These are phyloP conservation scores for Oryza nivara DNA, from an alignment of 176 grass and related monocot species.

Conservation along the genomic window DNA sequence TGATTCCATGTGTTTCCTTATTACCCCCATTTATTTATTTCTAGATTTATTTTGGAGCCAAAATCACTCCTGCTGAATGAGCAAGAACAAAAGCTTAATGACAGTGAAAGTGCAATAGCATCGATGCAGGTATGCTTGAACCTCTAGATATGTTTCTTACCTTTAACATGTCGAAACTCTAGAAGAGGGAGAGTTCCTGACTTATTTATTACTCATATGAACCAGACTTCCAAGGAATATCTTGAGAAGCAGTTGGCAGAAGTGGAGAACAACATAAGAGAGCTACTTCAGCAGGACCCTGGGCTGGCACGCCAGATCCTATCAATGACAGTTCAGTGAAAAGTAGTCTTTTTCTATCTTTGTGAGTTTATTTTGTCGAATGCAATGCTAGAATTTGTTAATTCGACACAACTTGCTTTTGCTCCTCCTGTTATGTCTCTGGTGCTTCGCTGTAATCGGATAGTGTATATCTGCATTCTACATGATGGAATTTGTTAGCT, in stretches of 20 bases:
- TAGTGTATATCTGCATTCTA: background rate
- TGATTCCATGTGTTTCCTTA: background rate
- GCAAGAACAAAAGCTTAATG: constrained; percentile 83
- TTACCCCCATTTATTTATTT: background rate
- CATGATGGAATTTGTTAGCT: background rate
- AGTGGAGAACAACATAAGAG: constrained; percentile 82
- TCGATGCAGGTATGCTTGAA: constrained; percentile 73
- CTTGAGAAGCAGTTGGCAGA: constrained; percentile 91
- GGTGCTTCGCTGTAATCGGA: background rate
- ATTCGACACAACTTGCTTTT: background rate
- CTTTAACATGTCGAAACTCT: background rate
- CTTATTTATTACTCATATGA: constrained; percentile 1
- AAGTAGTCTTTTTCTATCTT: background rate
- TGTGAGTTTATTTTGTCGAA: background rate
- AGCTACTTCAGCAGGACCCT: constrained; percentile 89
- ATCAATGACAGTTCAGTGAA: constrained; percentile 78
- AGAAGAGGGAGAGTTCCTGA: background rate
- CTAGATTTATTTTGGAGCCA: constrained; percentile 95
- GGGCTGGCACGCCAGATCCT: constrained; percentile 82
- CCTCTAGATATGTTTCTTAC: background rate
- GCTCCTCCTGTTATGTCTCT: background rate
- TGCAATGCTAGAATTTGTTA: constrained; percentile 5
- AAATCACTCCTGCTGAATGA: constrained; percentile 73
- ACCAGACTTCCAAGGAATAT: constrained; percentile 82
- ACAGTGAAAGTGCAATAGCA: constrained; percentile 69